A percentile compares a stretch with the other conserved stretches of the same genome.
phyloP scores from a whole-genome alignment of 495 filamentous ascomycete species.

The Viridothelium virens region DNA sequence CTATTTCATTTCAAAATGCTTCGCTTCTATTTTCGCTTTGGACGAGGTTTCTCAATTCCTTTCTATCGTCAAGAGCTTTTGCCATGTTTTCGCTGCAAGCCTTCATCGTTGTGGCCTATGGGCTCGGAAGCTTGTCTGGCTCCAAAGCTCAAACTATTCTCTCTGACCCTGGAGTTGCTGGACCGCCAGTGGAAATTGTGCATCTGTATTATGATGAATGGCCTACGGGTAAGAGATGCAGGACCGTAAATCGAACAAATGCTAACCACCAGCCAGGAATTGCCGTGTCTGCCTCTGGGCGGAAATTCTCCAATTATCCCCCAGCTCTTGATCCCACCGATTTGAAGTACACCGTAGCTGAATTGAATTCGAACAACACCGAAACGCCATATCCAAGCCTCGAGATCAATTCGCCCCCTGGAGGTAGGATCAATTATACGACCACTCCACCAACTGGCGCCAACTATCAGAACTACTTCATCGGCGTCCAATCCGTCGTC shows the following conservation, averaged over 20 bases:
- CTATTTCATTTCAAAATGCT: background rate
- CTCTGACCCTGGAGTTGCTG: constrained; percentile 12
- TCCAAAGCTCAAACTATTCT: constrained; percentile 3
- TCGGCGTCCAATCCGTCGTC: constrained; percentile 42
- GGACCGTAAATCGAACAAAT: background rate
- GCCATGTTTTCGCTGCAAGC: background rate
- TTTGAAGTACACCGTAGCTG: constrained; percentile 40
- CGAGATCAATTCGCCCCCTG: constrained; percentile 40
- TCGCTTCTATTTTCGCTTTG: background rate
- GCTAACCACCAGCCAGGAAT: constrained; percentile 28
- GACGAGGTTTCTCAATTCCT: background rate
- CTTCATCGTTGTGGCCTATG: background rate
- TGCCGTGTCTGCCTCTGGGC: constrained; percentile 39
- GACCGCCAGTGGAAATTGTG: constrained; percentile 28
- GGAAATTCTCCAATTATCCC: constrained; percentile 44
- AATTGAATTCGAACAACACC: constrained; percentile 35
- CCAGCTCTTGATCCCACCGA: constrained; percentile 38
- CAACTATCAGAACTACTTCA: constrained; percentile 39
- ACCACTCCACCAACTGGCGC: constrained; percentile 37
- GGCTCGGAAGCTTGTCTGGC: constrained; percentile 1
- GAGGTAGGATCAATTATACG: constrained; percentile 42
- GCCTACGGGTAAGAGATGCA: constrained; percentile 26
- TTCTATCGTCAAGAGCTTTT: background rate
- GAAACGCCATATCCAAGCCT: constrained; percentile 38
- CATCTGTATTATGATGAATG: constrained; percentile 35